phyloP scores from a whole-genome alignment of 345 rosid genomes.

The Heritiera littoralis region DNA sequence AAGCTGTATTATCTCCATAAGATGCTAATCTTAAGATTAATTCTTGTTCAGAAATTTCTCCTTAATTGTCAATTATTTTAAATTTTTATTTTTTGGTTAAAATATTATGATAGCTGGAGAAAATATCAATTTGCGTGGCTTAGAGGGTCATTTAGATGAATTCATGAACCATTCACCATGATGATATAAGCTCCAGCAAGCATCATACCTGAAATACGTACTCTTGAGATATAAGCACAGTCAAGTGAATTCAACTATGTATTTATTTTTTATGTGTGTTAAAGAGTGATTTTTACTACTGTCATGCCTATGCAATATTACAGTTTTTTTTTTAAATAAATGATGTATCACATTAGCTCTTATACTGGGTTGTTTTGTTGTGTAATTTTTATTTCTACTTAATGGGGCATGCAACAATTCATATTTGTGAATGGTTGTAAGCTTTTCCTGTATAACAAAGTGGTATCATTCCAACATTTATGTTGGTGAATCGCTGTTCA shows the following conservation, averaged over 20 bases:
- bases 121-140: not conserved
- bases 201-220: not conserved
- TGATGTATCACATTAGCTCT: not conserved
- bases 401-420: not conserved
- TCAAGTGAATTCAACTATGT: not conserved
- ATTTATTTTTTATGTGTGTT: not conserved
- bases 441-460: not conserved
- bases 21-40: not conserved
- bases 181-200: no score
- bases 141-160: not conserved
- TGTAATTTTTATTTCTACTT: not conserved
- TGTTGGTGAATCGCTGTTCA: not conserved
- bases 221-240: not conserved
- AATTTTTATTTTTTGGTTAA: not conserved
- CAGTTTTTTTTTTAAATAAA: not conserved
- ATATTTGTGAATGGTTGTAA: not conserved
- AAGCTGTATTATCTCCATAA: not conserved
- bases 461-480: not conserved
- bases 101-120: not conserved
- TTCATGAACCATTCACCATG: not conserved
- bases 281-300: not conserved
- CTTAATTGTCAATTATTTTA: not conserved
- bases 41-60: not conserved
- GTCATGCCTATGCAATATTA: not conserved
- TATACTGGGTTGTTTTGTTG: not conserved